Base-by-base conservation (phyloP, 805 yeast species). In the Teunomyces cretensis region DNA sequence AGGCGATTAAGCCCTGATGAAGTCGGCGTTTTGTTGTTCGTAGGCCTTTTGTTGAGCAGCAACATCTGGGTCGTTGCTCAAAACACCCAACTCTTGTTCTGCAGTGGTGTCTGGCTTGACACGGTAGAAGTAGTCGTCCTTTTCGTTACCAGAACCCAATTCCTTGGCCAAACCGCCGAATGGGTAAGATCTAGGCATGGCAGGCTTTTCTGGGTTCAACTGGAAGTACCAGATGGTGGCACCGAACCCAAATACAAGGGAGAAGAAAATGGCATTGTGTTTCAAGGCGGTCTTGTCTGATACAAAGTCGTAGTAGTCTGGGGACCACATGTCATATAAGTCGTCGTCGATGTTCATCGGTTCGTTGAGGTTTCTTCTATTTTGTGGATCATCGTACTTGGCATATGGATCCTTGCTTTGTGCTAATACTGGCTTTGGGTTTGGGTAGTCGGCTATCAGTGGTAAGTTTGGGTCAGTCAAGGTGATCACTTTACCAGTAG, bases 321-420 rank as follows among this genome's bases (percentile, higher is more conserved):
- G 94, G 7, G 96, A 79, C 96, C 96, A 88, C 75, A 86, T 76
- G 64, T 88, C 91, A 58, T 83, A 74, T 64, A 79, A 69, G 59
- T 88, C 96, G 53, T 83, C 86, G 56, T 83, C 80, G 44, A 82
- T 80, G 61, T 82, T 83, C 52, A 87, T 64, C 24, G 89, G 87
- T 50, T 88, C 90, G 52, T 80, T 78, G 52, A 79, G 73, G 72
- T 88, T 87, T 68, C 95, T 81, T 70, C 92, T 79, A 64, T 83
- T 79, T 67, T 87, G 95, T 55, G 72, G 86, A 62, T 87, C 92
- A 62, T 87, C 94, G 66, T 83, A 88, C 58, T 79, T 81, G 49
- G 67, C 74, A 60, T 85, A 81, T 37, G 94, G 95, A 60, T 80
- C 84, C 63, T 83, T 81, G 55, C 72, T 65, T 67, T 81, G 89